Evolutionary conservation across 345 rosid genomes (phyloP).

Genomic region (Turritis glabra): DNA sequence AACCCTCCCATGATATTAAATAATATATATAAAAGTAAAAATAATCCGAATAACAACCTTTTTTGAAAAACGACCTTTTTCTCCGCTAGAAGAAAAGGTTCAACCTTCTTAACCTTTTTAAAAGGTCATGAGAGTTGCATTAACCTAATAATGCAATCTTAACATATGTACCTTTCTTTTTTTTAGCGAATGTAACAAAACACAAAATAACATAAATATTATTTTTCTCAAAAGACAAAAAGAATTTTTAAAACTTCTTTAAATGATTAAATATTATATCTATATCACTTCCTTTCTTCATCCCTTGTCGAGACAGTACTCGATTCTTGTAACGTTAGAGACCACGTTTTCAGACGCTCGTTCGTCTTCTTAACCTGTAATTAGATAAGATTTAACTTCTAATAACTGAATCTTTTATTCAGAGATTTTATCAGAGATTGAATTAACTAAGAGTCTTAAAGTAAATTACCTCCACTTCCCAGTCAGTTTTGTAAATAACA

Average conservation of each 20-base stretch:
- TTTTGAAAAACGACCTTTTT: neutral
- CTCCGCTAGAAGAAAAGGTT: neutral
- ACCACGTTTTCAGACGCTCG: slow-evolving; percentile 35
- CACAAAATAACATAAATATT: slow-evolving; percentile 1
- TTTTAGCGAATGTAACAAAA: neutral
- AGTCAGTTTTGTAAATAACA: slow-evolving; percentile 45
- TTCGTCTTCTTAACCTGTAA: slow-evolving; percentile 38
- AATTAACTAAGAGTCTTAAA: neutral
- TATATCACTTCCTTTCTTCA: slow-evolving; percentile 32
- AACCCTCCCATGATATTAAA: too few relatives aligned
- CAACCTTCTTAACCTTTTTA: neutral
- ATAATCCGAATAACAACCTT: neutral
- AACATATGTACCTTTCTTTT: neutral
- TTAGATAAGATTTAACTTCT: neutral
- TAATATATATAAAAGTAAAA: too few relatives aligned
- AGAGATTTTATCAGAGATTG: too few relatives aligned
- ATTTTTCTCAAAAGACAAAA: neutral
- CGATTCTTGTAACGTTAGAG: slow-evolving; percentile 26
- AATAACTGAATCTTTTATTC: neutral
- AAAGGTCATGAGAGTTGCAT: slow-evolving; percentile 18
- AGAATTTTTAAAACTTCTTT: neutral
- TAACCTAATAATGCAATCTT: slow-evolving; percentile 38
- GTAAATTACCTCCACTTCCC: slow-evolving; percentile 47
- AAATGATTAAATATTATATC: neutral
- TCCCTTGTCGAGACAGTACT: slow-evolving; percentile 7